These are phyloP conservation scores for Fonsecaea pugnacius DNA, from an alignment of 2,329 filamentous ascomycete species.

Conservation along the genomic window DNA sequence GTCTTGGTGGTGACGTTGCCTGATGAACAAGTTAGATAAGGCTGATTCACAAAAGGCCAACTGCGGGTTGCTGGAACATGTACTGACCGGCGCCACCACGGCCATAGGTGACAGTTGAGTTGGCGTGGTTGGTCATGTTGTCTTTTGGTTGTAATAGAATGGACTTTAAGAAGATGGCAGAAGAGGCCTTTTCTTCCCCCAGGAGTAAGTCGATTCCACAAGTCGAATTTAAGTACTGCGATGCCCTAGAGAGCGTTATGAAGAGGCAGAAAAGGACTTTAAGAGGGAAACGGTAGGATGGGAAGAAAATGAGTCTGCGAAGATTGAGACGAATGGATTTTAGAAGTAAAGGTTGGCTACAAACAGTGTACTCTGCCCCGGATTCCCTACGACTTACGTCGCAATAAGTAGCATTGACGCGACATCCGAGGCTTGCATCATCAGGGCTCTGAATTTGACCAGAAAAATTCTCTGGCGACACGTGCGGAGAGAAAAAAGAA, in stretches of 20 bases:
- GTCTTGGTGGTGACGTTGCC: constrained; percentile 67
- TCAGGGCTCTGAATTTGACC: constrained; percentile 12
- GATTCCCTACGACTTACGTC: not conserved
- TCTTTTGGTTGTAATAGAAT: not conserved
- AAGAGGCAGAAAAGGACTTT: not conserved
- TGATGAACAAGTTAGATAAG: constrained; percentile 32
- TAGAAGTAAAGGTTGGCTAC: not conserved
- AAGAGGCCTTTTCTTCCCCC: not conserved
- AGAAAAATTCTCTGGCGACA: constrained; percentile 27
- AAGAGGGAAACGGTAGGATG: not conserved
- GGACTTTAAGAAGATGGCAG: not conserved
- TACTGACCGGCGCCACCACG: constrained; percentile 37
- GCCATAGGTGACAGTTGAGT: constrained; percentile 27
- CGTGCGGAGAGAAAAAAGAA: constrained; percentile 30
- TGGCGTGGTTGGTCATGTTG: constrained; percentile 7
- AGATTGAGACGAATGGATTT: not conserved
- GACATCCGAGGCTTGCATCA: constrained; percentile 18
- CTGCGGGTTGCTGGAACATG: not conserved
- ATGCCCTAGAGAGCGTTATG: not conserved
- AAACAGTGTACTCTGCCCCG: not conserved
- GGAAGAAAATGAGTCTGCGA: not conserved
- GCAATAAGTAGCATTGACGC: not conserved
- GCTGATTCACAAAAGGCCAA: not conserved
- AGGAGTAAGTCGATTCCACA: not conserved
- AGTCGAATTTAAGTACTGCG: not conserved